A percentile compares a stretch with the other conserved stretches of the same genome.
phyloP scores from a whole-genome alignment of 106 monocot species.

The Platanthera guangdongensis region DNA sequence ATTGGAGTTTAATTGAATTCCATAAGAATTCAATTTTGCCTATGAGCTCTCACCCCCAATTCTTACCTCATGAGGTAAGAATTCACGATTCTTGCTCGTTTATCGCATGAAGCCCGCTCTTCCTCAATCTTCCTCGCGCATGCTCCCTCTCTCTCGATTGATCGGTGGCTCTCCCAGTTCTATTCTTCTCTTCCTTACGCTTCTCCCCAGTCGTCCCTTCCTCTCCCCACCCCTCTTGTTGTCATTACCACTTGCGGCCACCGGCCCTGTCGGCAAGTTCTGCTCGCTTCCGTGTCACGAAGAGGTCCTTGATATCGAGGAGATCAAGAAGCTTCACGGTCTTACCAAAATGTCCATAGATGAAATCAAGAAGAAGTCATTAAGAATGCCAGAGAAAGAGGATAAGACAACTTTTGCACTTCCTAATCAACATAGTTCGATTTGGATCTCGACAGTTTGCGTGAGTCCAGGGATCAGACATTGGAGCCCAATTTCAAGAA shows the following conservation, averaged over 20 bases:
- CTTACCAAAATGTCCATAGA: constrained; percentile 29
- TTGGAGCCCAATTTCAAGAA: constrained; percentile 61
- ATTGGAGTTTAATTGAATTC: too few species aligned
- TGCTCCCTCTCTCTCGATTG: neutral
- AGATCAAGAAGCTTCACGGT: constrained; percentile 65
- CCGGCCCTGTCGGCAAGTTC: constrained; percentile 25
- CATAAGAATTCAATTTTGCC: too few species aligned
- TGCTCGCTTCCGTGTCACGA: constrained; percentile 38
- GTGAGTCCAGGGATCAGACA: constrained; percentile 27
- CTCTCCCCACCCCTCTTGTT: constrained; percentile 11
- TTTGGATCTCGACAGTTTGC: constrained; percentile 49
- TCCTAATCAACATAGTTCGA: constrained; percentile 25
- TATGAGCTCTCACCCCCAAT: too few species aligned
- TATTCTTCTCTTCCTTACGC: neutral
- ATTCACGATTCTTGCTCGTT: too few species aligned
- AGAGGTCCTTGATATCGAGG: constrained; percentile 75
- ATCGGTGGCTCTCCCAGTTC: neutral
- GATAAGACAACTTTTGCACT: constrained; percentile 1
- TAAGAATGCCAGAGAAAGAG: constrained; percentile 18
- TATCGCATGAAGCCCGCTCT: too few species aligned
- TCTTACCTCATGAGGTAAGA: too few species aligned
- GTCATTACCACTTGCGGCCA: constrained; percentile 10
- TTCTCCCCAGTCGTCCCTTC: neutral
- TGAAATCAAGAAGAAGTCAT: constrained; percentile 12
- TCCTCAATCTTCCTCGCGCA: too few species aligned